Evolutionary conservation across 2,329 filamentous ascomycete species (phyloP).

Genomic region (Calycina marina): DNA sequence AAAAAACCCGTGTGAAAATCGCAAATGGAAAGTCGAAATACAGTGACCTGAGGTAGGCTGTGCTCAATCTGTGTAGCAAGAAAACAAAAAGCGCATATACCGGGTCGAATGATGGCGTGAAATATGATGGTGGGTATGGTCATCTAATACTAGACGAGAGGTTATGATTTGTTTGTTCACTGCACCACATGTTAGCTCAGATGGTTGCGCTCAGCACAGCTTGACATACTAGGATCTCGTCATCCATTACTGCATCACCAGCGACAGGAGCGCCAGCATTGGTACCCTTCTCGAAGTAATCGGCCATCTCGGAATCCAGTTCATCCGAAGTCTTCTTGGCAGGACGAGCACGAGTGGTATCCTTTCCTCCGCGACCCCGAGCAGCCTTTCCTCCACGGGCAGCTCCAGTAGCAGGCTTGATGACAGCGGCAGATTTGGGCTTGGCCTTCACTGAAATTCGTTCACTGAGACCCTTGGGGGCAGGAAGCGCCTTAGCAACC

Average conservation of each 20-base stretch:
- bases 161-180: no score
- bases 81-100: neutral
- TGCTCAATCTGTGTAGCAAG: neutral
- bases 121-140: no score
- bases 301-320: conserved; percentile 92
- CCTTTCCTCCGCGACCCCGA: conserved; percentile 31
- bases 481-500: conserved; percentile 49
- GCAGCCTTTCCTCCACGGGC: conserved; percentile 26
- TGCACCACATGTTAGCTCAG: no score
- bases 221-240: conserved; percentile 35
- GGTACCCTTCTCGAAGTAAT: conserved; percentile 52
- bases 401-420: conserved; percentile 62
- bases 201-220: no score
- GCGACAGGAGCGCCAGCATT: conserved; percentile 20
- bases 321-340: conserved; percentile 87
- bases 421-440: conserved; percentile 66
- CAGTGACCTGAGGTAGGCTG: no score
- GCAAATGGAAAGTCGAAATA: neutral
- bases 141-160: no score
- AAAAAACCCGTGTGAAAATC: neutral
- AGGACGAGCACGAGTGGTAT: conserved; percentile 37
- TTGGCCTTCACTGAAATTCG: conserved; percentile 66
- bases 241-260: conserved; percentile 50
- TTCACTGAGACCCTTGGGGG: conserved; percentile 66
- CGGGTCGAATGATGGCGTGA: no score